Base-by-base conservation (phyloP, 1,284 basidiomycete species). In the Ustilago lituana region DNA sequence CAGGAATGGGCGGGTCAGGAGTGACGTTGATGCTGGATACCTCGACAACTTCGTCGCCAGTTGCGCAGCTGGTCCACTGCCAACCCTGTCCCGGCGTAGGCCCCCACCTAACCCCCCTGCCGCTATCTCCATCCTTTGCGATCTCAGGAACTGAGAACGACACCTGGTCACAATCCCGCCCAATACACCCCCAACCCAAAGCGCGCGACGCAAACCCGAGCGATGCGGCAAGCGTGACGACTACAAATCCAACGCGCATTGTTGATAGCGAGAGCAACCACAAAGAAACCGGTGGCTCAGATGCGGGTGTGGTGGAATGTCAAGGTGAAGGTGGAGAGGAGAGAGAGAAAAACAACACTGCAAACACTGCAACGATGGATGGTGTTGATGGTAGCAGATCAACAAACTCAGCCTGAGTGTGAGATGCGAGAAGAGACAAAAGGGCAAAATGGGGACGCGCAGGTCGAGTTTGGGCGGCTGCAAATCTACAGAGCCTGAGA, bases 1-100 rank as follows among this genome's bases (percentile, higher is more conserved):
- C 80, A 4, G 69, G 64, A 29, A 67, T 44, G n/a, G 80, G 80
- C n/a, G 78, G 76, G 39, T 82, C 79, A 5, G 80, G 80, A 22
- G 43, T 54, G 40, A 79, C 73, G 22, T 63, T 52, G 45, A 82
- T 76, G 46, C 59, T 62, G 22, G 76, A 59, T 17, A 80, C 64
- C 15, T 61, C 46, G 15, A 80, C 68, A 8, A 68, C 51, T 37
- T 77, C 68, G 17, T 62, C 60, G 3, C 58, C 66, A 5, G 53
- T 45, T n/a, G 70, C 76, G 33, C 80, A 81, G 56, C 43, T 54
- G n/a, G 50, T 31, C 80, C 80, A 81, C 14, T 68, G 56, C 76
- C 79, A 81, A 10, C 71, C 70, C 19, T 58, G 51, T 7, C 64
- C 64, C 2, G 51, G 53, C 29, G 50, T 27, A 20, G 64, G 52